Evolutionary conservation across 2,329 filamentous ascomycete species (phyloP).

Genomic region (Fusarium nisikadoi): DNA sequence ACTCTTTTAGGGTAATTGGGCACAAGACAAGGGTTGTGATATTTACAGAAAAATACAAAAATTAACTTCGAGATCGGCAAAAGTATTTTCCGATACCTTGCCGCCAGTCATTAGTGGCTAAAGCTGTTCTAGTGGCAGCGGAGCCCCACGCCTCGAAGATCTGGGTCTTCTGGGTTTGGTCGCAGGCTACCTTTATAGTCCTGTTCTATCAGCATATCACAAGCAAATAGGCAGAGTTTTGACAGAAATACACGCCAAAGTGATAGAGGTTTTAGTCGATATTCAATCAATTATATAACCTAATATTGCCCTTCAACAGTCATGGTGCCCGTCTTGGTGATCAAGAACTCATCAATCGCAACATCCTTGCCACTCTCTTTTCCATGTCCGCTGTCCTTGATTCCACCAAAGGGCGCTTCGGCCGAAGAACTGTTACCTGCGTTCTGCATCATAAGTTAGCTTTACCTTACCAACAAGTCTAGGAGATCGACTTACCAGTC

Average conservation of each 20-base stretch:
- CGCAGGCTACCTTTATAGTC: neutral
- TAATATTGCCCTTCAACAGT: constrained; percentile 1
- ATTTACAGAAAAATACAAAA: neutral
- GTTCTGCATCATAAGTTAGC: neutral
- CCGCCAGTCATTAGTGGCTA: neutral
- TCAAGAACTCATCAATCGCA: constrained; percentile 56
- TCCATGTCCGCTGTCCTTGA: constrained; percentile 27
- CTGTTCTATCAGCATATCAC: neutral
- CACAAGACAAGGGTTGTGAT: neutral
- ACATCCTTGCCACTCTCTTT: constrained; percentile 54
- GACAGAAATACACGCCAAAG: fast-evolving
- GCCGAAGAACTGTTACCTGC: constrained; percentile 46
- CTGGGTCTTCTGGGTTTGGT: no score
- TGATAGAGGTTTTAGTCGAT: fast-evolving
- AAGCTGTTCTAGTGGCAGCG: neutral
- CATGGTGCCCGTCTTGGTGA: constrained; percentile 51
- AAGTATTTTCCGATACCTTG: neutral
- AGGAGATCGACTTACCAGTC: neutral
- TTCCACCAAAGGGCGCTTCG: constrained; percentile 49
- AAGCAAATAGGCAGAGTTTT: neutral
- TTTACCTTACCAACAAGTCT: fast-evolving
- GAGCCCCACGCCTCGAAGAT: neutral
- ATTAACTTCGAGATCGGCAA: neutral
- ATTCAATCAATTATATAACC: fast-evolving
- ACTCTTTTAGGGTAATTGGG: neutral